Conservation (phyloP, 2,329 filamentous ascomycete genomes). For the Fusarium miscanthi region DNA sequence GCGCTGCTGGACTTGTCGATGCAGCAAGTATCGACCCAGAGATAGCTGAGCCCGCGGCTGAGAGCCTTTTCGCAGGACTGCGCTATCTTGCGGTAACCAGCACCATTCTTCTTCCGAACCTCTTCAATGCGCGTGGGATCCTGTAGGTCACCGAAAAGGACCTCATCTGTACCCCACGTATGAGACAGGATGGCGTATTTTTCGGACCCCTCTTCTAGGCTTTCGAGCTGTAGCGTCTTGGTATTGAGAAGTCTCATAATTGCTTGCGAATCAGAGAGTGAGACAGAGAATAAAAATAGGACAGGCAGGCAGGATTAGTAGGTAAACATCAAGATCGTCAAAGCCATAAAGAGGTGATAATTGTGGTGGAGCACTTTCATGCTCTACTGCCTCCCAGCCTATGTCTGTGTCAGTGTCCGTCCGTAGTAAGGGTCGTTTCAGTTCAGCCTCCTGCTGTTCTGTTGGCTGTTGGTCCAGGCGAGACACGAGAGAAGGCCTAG, state of each 20-base stretch:
- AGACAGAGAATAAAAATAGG: not conserved
- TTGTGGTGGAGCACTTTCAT: conserved; percentile 33
- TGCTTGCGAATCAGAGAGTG: conserved; percentile 8
- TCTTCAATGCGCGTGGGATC: conserved; percentile 34
- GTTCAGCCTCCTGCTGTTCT: conserved; percentile 34
- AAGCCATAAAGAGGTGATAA: conserved; percentile 19
- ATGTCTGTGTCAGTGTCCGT: not conserved
- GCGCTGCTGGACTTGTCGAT: conserved; percentile 44
- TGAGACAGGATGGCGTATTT: conserved; percentile 45
- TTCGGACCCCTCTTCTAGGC: conserved; percentile 25
- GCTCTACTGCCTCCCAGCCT: conserved; percentile 7
- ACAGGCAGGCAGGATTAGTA: not conserved
- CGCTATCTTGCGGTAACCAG: conserved; percentile 39
- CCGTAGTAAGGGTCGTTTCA: conserved; percentile 5
- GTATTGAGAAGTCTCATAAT: conserved; percentile 45
- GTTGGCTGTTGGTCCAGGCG: conserved; percentile 28
- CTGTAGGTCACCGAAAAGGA: conserved; percentile 40
- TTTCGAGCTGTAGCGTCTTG: conserved; percentile 42
- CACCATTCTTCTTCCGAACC: conserved; percentile 32
- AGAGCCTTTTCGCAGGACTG: conserved; percentile 40
- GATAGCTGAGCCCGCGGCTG: conserved; percentile 35
- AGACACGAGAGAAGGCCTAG: conserved; percentile 17
- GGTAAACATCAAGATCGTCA: conserved; percentile 3
- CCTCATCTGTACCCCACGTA: conserved; percentile 44
- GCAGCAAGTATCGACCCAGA: conserved; percentile 46